Base-by-base conservation (phyloP, 257 asterid genomes). In the Ligustrum vulgare region DNA sequence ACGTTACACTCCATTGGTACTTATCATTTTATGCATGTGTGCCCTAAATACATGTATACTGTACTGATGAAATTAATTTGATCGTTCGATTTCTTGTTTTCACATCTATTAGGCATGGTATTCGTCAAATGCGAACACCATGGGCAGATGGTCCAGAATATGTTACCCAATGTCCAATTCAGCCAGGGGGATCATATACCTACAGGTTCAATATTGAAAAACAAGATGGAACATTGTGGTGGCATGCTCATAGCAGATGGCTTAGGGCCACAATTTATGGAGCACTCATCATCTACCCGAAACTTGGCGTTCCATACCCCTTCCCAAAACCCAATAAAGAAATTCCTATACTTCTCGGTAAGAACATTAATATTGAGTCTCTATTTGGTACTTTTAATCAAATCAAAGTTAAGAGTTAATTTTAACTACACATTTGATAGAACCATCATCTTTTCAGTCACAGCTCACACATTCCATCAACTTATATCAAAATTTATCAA, bases 141-240 rank as follows among this genome's bases (percentile, higher is more conserved):
- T 89, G 94, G 94, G 94, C 94, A 7, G 94, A 89, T 11, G 94
- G 94, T 0, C 89, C 94, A 0, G 94, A 84, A 39, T 89, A 89
- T 49, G 92, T 87, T 71, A 89, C 92, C 2, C 94, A 89, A 74
- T 89, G 94, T 79, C 94, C 94, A 7, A 89, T 89, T 34, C 86
- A 84, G 77, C 92, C 94, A 0, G 94, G 92, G 5, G 80, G 82
- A 31, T 80, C 87, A 67, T 89, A 89, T 79, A 87, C 92, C 2
- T 89, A 89, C 71, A 67, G 81, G 62, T 89, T 81, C 85, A 79
- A 80, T 22, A 87, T 89, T 13, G 87, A 85, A 76, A 77, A 89
- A 22, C 94, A 87, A 47, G 92, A 87, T 18, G 94, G 94, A 3
- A 89, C 92, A 6, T 71, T 89, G 56, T 89, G 91, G 92, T 89